A percentile compares a stretch with the other conserved stretches of the same genome.
phyloP scores from a whole-genome alignment of 2,329 filamentous ascomycete genomes.

The Arthrobotrys megalospora region DNA sequence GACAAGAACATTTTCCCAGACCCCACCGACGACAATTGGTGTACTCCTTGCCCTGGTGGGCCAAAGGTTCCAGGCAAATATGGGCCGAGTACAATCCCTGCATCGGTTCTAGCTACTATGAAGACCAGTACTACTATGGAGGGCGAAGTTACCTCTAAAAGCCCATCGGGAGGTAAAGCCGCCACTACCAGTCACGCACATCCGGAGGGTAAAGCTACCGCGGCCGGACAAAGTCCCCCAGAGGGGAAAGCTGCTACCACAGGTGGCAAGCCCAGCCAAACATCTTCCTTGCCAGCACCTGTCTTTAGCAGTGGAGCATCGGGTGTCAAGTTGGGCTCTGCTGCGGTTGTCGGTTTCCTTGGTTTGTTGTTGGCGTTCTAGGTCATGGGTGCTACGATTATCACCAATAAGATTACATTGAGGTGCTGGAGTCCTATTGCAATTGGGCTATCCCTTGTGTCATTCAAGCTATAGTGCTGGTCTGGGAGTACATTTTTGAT shows the following conservation, averaged over 20 bases:
- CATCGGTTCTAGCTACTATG: neutral
- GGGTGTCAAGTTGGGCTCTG: neutral
- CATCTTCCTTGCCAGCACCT: neutral
- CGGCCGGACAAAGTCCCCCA: neutral
- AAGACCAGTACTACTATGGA: neutral
- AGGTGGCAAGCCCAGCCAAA: neutral
- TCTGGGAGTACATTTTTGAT: no score
- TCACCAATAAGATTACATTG: no score
- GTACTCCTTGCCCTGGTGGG: neutral
- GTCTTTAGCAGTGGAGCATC: neutral
- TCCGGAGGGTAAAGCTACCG: neutral
- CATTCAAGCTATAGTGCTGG: no score
- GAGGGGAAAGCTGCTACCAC: conserved; percentile 3
- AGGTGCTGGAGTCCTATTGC: no score
- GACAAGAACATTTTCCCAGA: conserved; percentile 12
- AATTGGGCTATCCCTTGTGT: no score
- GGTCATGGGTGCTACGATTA: neutral
- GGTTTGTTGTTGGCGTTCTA: conserved; percentile 7
- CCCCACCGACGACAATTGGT: neutral
- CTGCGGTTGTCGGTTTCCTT: neutral
- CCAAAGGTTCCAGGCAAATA: neutral
- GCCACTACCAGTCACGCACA: neutral
- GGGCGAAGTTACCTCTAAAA: neutral
- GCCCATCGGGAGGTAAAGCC: neutral
- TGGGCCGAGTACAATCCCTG: neutral